Base-by-base conservation (phyloP, 495 filamentous ascomycete species). In the Xylaria flabelliformis region DNA sequence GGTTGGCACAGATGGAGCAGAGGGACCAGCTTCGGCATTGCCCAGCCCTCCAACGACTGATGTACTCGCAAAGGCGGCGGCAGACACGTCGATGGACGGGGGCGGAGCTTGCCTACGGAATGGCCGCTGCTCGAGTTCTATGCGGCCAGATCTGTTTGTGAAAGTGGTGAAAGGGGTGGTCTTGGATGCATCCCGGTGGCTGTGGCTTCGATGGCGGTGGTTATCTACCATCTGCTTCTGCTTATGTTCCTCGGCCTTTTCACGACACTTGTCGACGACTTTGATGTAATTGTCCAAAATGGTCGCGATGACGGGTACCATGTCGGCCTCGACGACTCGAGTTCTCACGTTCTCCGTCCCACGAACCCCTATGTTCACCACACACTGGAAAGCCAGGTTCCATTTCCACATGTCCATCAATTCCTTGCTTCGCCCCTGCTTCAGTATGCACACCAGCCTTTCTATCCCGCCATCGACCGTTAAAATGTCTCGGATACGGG, bases 371-470 rank as follows among this genome's bases (percentile, higher is more conserved):
- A 99, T 98, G 80, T 99, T 99, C 78, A 98, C 94, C 41, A 98
- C 95, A 80, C 97, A 98, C 78, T 98, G 96, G 78, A 99, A 98
- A 55, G 96, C 96, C 65, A 99, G 87, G 78, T 97, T 99, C 96
- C 96, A 99, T 85, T 98, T 98, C 97, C 96, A 99, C 92, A 97
- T 97, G 78, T 97, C 95, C 95, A 98, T 97, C 90, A 97, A 90
- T 80, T 98, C 94, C 84, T 94, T 94, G 79, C 93, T 97, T 80
- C 94, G 88, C 73, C 96, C 96, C 81, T 96, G 92, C 83, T 99
- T 99, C 78, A 99, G 89, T 79, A 99, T 98, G 87, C 93, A 97
- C 79, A 99, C 94, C 73, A 99, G 84, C 73, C 95, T 83, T 86
- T 99, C 96, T 77, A 98, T 93, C 61, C 96, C 96, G 81, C 96